Conservation (phyloP, 768 basidiomycete species). For the Lyophyllum atratum region DNA sequence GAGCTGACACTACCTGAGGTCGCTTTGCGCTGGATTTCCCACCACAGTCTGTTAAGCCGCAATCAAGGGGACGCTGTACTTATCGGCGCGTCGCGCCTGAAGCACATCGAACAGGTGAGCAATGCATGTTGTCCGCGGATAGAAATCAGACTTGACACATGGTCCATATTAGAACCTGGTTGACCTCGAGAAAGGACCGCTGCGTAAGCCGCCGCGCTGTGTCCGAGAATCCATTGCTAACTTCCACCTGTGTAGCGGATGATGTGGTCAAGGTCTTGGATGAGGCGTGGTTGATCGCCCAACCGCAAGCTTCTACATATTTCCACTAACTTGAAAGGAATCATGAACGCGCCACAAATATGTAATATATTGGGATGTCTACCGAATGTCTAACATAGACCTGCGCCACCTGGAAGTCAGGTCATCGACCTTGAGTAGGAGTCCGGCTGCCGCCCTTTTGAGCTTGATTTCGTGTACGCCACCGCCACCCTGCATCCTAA, state of each 20-base stretch:
- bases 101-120: conserved; percentile 38
- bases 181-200: conserved; percentile 27
- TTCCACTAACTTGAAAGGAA: conserved; percentile 22
- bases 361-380: conserved; percentile 26
- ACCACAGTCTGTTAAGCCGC: conserved; percentile 41
- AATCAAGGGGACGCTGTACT: conserved; percentile 38
- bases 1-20: conserved; percentile 41
- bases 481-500: conserved; percentile 61
- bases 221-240: background rate
- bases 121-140: background rate
- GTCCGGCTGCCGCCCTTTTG: conserved; percentile 73
- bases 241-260: conserved; percentile 5
- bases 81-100: conserved; percentile 43
- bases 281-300: conserved; percentile 13
- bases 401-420: conserved; percentile 68
- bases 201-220: conserved; percentile 15
- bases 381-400: conserved; percentile 52
- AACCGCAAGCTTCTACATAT: conserved; percentile 9
- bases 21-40: conserved; percentile 48
- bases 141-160: background rate
- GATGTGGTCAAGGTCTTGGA: conserved; percentile 16
- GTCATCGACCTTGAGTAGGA: conserved; percentile 79
- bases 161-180: conserved; percentile 19
- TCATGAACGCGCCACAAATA: conserved; percentile 40
- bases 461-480: conserved; percentile 65